Evolutionary conservation across 192 early-diverging fungal genomes (phyloP).

Genomic region (Coemansia guatemalensis): DNA sequence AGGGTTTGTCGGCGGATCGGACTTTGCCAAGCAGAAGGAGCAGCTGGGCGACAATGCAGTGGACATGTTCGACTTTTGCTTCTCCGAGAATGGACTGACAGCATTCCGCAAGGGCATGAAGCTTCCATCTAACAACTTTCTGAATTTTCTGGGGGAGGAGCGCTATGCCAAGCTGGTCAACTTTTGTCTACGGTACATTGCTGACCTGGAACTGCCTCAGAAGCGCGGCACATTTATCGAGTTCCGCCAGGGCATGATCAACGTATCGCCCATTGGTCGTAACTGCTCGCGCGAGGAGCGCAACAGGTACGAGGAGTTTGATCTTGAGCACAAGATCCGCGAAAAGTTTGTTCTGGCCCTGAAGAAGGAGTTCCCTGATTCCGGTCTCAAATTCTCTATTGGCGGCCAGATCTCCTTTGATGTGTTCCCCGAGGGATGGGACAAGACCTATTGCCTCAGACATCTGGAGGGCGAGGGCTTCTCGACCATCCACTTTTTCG

Average conservation of each 20-base stretch:
- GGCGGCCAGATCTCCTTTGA: slow-evolving; percentile 99
- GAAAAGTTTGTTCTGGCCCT: slow-evolving; percentile 82
- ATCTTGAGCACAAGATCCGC: slow-evolving; percentile 82
- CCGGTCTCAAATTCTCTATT: slow-evolving; percentile 91
- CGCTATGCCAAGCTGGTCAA: slow-evolving; percentile 88
- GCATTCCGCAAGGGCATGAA: slow-evolving; percentile 79
- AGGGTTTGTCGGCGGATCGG: slow-evolving; percentile 97
- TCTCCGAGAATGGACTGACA: slow-evolving; percentile 97
- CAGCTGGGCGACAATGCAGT: slow-evolving; percentile 79
- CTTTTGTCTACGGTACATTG: slow-evolving; percentile 93
- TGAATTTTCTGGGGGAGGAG: slow-evolving; percentile 88
- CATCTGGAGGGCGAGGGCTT: slow-evolving; percentile 87
- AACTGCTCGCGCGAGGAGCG: slow-evolving; percentile 90
- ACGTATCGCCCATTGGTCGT: slow-evolving; percentile 95
- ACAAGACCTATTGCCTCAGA: slow-evolving; percentile 97
- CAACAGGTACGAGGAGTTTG: slow-evolving; percentile 88
- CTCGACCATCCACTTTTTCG: slow-evolving; percentile 94
- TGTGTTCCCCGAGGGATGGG: slow-evolving; percentile 98
- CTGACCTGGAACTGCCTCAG: slow-evolving; percentile 88
- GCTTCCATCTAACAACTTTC: slow-evolving; percentile 74
- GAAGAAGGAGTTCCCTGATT: slow-evolving; percentile 81
- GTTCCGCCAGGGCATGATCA: slow-evolving; percentile 99
- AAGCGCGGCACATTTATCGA: slow-evolving; percentile 98
- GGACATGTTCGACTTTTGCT: slow-evolving; percentile 90
- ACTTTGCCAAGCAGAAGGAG: slow-evolving; percentile 92